Evolutionary conservation across 345 rosid species (phyloP).

Genomic region (Aquilaria yunnanensis): DNA sequence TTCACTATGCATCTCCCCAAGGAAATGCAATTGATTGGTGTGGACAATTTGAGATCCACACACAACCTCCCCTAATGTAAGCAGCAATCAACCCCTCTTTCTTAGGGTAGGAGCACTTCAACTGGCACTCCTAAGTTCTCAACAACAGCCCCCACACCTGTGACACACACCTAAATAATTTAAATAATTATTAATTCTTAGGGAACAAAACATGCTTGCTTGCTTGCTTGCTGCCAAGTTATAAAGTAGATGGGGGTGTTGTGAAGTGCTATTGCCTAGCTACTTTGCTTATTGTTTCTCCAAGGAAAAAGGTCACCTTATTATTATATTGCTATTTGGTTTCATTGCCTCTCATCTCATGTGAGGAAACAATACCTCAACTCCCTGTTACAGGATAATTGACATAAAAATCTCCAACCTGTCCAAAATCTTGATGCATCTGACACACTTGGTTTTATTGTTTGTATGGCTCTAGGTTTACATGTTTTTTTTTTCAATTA

Average conservation of each 20-base stretch:
- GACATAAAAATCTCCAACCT: no score
- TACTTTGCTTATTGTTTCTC: slow-evolving; percentile 23
- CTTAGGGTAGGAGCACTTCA: slow-evolving; percentile 7
- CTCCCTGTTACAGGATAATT: no score
- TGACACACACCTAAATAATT: slow-evolving; percentile 7
- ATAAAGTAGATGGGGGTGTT: not conserved
- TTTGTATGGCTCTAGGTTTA: no score
- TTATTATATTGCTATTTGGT: not conserved
- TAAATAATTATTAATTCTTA: slow-evolving; percentile 15
- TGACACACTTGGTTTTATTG: no score
- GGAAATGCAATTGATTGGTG: not conserved
- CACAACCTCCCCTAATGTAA: slow-evolving; percentile 3
- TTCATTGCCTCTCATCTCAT: no score
- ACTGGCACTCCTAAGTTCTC: not conserved
- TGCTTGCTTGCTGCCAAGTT: not conserved
- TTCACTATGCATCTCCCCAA: slow-evolving; percentile 5
- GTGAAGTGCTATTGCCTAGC: no score
- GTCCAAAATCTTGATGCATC: no score
- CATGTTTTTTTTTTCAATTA: no score
- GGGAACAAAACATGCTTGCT: slow-evolving; percentile 13
- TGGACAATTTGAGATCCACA: slow-evolving; percentile 5
- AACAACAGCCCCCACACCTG: slow-evolving; percentile 3
- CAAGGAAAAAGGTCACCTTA: slow-evolving; percentile 13
- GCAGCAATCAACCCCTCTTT: slow-evolving; percentile 10
- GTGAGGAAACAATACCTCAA: no score